Evolutionary conservation across 768 basidiomycete genomes (phyloP), one percentile per base, ranked within the genome.

Genomic region (Suillus weaverae): DNA sequence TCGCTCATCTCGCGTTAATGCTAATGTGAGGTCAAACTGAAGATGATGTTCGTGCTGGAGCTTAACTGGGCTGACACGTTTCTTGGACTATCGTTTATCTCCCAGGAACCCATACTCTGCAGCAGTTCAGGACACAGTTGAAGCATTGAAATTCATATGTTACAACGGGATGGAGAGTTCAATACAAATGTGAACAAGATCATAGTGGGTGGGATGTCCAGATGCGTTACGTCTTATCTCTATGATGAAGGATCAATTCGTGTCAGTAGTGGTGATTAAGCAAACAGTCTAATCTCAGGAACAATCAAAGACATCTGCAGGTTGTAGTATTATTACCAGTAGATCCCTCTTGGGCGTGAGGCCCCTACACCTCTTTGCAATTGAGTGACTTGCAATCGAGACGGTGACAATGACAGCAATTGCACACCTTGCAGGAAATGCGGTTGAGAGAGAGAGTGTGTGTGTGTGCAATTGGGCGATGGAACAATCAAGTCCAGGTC

Each of bases 81-180:
- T 85, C 5, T 88, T 92, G 18, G 85, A 90, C 70, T 91, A 91
- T 70, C 85, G 89, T 3, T 81, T 91, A 14, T 89, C 86, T 0
- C 91, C 90, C 0, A 90, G 92, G 68, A 64, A 87, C 62, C 84
- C 84, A 7, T 91, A 89, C 67, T 90, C 90, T 4, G 84, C 86
- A 2, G 89, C 90, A 0, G 86, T 90, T 0, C 84, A 89, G 30
- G 90, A 91, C 69, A 85, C 89, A 0, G 72, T 89, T 22, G 88
- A 88, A 44, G 78, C 89, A 4, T 77, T 92, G 3, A 73, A 83
- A 51, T 92, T 89, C 89, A 82, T 89, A 4, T 69, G 83, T 64
- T 70, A 71, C n/a, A 71, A 86, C 26, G 89, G 86, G 2, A 74
- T 76, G 50, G 66, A 1, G 70, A 78, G 32, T 80, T 91, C 22